Evolutionary conservation across 2,329 filamentous ascomycete species (phyloP).

Genomic region (Aspergillus terreus): DNA sequence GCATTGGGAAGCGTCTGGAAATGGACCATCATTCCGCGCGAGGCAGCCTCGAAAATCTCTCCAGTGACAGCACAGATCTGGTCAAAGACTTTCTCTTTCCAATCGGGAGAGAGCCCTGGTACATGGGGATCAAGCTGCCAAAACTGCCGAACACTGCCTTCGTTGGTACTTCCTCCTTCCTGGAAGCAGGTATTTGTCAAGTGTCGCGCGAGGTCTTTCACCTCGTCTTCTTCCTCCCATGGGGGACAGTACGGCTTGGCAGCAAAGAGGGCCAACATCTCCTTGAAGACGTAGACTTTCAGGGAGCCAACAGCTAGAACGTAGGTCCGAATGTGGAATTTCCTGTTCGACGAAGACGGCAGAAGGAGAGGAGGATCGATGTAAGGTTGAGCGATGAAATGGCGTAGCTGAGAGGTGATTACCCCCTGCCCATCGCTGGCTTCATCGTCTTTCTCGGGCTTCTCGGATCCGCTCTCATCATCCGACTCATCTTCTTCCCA

Average conservation of each 20-base stretch:
- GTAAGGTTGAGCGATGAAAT: constrained; percentile 95
- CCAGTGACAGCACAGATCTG: constrained; percentile 73
- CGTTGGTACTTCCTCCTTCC: constrained; percentile 48
- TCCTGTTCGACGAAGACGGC: constrained; percentile 60
- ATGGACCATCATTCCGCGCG: constrained; percentile 77
- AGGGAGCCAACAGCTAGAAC: constrained; percentile 77
- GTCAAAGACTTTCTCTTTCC: constrained; percentile 61
- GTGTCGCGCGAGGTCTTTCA: constrained; percentile 65
- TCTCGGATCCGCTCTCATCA: constrained; percentile 33
- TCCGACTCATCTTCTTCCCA: constrained; percentile 74
- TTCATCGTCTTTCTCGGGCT: constrained; percentile 30
- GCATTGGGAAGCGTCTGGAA: constrained; percentile 86
- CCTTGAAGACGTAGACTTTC: constrained; percentile 77
- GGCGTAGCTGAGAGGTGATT: constrained; percentile 83
- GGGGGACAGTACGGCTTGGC: constrained; percentile 68
- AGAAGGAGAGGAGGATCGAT: constrained; percentile 83
- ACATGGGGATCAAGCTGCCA: constrained; percentile 59
- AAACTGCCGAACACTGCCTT: constrained; percentile 69
- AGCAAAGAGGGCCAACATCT: constrained; percentile 92
- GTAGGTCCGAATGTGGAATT: constrained; percentile 95
- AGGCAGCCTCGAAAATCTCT: constrained; percentile 82
- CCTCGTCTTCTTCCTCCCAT: constrained; percentile 36
- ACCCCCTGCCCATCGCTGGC: constrained; percentile 50
- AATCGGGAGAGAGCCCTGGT: constrained; percentile 31
- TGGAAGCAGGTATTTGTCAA: constrained; percentile 96